A percentile compares a stretch with the other conserved stretches of the same genome.
Conservation (phyloP, 257 asterid species). For the Ballota nigra region DNA sequence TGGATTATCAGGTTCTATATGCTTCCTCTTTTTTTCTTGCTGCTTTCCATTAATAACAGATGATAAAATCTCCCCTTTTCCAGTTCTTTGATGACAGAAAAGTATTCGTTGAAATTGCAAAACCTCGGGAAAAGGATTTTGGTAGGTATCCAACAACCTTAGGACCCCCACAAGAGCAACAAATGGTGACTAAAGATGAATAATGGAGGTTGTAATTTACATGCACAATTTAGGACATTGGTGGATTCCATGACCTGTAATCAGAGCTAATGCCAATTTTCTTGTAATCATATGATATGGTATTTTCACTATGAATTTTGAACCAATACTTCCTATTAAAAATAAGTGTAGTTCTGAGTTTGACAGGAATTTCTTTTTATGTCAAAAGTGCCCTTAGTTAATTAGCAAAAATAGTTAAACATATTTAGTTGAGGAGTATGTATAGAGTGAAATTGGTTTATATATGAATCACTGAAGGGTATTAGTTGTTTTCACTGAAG, state of each 20-base stretch:
- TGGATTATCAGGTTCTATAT: constrained; percentile 56
- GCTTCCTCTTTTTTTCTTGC: not conserved
- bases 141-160: constrained; percentile 45
- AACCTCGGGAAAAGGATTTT: constrained; percentile 38
- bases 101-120: constrained; percentile 50
- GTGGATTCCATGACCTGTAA: not conserved
- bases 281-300: not conserved
- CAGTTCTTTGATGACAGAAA: constrained; percentile 52
- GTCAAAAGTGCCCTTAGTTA: too few relatives aligned
- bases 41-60: not conserved
- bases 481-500: too few relatives aligned
- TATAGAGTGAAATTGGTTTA: too few relatives aligned
- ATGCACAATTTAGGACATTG: not conserved
- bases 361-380: too few relatives aligned
- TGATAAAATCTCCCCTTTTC: not conserved
- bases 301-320: not conserved
- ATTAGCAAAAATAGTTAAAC: too few relatives aligned
- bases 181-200: constrained; percentile 10
- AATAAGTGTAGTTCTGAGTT: too few relatives aligned
- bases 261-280: not conserved
- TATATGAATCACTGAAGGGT: too few relatives aligned
- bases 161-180: constrained; percentile 49
- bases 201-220: constrained; percentile 2
- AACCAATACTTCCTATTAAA: too few relatives aligned
- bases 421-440: too few relatives aligned